Evolutionary conservation across 1,284 basidiomycete species (phyloP).

Genomic region (Fistulinella staudtii): DNA sequence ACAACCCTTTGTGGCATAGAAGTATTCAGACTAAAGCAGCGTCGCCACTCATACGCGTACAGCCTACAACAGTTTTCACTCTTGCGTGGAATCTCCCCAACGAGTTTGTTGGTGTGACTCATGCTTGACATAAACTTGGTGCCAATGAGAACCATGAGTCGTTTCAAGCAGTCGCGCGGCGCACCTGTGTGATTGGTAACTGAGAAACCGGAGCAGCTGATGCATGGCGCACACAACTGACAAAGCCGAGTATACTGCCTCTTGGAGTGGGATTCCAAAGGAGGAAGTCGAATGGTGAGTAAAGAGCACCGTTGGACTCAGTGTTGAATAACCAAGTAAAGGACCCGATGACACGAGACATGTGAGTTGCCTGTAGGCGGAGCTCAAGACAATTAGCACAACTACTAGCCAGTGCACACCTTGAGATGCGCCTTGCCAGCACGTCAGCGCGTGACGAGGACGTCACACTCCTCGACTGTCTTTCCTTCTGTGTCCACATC

Average conservation of each 20-base stretch:
- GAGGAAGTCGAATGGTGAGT: slow-evolving; percentile 66
- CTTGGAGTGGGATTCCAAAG: slow-evolving; percentile 48
- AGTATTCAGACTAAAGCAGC: too few relatives aligned
- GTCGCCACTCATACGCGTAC: too few relatives aligned
- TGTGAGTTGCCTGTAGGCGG: slow-evolving; percentile 16
- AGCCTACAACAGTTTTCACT: too few relatives aligned
- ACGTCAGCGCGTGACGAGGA: too few relatives aligned
- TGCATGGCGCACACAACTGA: slow-evolving; percentile 37
- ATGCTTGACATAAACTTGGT: slow-evolving; percentile 79
- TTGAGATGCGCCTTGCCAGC: slow-evolving; percentile 70
- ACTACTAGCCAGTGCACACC: slow-evolving; percentile 36
- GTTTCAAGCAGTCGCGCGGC: slow-evolving; percentile 81
- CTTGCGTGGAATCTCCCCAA: too few relatives aligned
- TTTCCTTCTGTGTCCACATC: too few relatives aligned
- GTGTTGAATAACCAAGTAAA: slow-evolving; percentile 81
- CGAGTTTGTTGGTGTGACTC: too few relatives aligned
- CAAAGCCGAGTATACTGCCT: slow-evolving; percentile 42
- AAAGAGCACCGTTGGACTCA: slow-evolving; percentile 56
- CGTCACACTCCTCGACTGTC: too few relatives aligned
- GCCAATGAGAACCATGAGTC: slow-evolving; percentile 73
- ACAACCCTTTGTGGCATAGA: too few relatives aligned
- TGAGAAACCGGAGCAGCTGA: slow-evolving; percentile 42
- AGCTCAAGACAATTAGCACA: not conserved
- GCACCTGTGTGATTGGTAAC: slow-evolving; percentile 87
- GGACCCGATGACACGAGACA: slow-evolving; percentile 62